Conservation (phyloP, 73 alveolate species). For the Tetrahymena elliotti region DNA sequence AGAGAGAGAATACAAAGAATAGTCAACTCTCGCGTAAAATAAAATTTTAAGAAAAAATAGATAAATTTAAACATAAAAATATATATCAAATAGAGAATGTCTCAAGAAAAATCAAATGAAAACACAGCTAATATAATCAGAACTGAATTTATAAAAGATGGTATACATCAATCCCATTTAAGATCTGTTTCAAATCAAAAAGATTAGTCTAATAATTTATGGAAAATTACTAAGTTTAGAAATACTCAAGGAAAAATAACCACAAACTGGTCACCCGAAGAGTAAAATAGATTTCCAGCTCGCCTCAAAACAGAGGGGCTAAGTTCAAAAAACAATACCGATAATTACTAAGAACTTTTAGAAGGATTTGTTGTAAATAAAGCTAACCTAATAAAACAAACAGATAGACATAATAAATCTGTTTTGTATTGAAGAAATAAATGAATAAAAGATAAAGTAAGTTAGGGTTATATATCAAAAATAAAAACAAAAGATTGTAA, state of each 20-base stretch:
- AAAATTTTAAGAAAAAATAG: not conserved
- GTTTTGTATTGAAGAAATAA: not conserved
- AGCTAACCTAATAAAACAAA: not conserved
- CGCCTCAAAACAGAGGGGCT: not conserved
- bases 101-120: not conserved
- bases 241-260: not conserved
- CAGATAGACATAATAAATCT: not conserved
- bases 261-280: not conserved
- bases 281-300: not conserved
- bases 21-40: not conserved
- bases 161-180: not conserved
- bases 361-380: not conserved
- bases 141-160: not conserved
- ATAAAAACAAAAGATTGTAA: no score
- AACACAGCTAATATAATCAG: not conserved
- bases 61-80: not conserved
- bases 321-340: not conserved
- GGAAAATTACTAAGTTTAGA: not conserved
- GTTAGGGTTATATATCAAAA: no score
- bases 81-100: not conserved
- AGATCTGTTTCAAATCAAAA: not conserved
- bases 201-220: not conserved
- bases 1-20: not conserved
- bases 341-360: not conserved
- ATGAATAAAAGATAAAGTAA: no score